Evolutionary conservation across 768 basidiomycete genomes (phyloP).

Genomic region (Naganishia friedmannii): DNA sequence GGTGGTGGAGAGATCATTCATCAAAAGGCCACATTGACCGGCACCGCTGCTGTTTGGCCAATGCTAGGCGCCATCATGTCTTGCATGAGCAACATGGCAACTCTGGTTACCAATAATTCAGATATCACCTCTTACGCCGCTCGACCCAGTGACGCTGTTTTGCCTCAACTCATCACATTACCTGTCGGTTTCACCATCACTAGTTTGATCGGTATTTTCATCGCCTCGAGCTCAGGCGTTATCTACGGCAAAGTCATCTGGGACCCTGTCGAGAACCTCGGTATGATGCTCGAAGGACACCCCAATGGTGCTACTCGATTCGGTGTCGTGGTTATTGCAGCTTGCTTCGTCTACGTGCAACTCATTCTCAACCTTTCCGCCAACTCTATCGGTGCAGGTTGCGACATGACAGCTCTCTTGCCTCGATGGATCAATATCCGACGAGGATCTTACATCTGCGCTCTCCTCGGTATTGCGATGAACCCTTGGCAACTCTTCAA

Average conservation of each 20-base stretch:
- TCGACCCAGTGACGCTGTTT: slow-evolving; percentile 35
- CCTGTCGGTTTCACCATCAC: slow-evolving; percentile 71
- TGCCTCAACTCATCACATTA: slow-evolving; percentile 57
- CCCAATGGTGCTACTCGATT: slow-evolving; percentile 68
- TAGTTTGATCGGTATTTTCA: slow-evolving; percentile 76
- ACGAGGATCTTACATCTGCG: slow-evolving; percentile 68
- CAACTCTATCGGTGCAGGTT: slow-evolving; percentile 77
- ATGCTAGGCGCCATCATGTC: slow-evolving; percentile 63
- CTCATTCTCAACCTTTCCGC: slow-evolving; percentile 58
- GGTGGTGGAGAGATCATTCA: slow-evolving; percentile 73
- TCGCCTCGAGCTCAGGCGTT: slow-evolving; percentile 70
- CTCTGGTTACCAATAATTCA: slow-evolving; percentile 57
- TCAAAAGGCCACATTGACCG: slow-evolving; percentile 64
- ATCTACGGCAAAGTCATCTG: slow-evolving; percentile 76
- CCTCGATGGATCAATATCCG: slow-evolving; percentile 81
- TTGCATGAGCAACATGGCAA: slow-evolving; percentile 78
- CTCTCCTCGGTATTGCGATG: slow-evolving; percentile 29
- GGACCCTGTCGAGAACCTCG: slow-evolving; percentile 71
- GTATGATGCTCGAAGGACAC: slow-evolving; percentile 64
- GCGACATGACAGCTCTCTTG: slow-evolving; percentile 72
- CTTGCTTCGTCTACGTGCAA: slow-evolving; percentile 65
- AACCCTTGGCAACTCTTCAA: slow-evolving; percentile 63
- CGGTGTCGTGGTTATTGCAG: slow-evolving; percentile 71
- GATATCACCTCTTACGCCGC: slow-evolving; percentile 41
- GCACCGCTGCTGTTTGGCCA: slow-evolving; percentile 69